Conservation (phyloP, 345 rosid genomes). For the Diplotaxis tenuifolia region DNA sequence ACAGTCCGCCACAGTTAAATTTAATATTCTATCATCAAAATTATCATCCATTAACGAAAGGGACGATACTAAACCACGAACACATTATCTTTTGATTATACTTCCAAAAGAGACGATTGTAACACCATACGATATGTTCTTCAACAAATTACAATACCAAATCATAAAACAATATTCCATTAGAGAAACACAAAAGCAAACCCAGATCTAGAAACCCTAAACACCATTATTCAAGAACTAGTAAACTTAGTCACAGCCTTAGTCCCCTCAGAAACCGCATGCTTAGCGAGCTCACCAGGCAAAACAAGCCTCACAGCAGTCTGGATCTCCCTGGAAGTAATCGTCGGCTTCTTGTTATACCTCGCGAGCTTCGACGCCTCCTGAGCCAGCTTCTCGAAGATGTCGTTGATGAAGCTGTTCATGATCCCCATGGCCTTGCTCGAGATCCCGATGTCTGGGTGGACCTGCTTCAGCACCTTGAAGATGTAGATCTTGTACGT, state of each 20-base stretch:
- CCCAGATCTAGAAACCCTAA: background rate
- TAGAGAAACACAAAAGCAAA: too few relatives aligned
- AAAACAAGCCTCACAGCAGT: constrained; percentile 71
- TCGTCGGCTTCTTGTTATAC: constrained; percentile 79
- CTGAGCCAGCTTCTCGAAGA: constrained; percentile 70
- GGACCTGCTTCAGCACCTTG: constrained; percentile 61
- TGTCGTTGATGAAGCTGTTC: constrained; percentile 72
- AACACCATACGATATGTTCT: too few relatives aligned
- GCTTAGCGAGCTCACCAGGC: constrained; percentile 75
- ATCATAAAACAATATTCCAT: too few relatives aligned
- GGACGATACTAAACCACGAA: too few relatives aligned
- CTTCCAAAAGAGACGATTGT: too few relatives aligned
- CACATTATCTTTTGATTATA: too few relatives aligned
- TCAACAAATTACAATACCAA: too few relatives aligned
- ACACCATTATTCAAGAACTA: constrained; percentile 42
- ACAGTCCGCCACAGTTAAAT: too few relatives aligned
- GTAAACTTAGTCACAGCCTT: constrained; percentile 81
- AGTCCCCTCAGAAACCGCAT: constrained; percentile 79
- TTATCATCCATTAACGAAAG: too few relatives aligned
- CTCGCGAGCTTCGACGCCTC: constrained; percentile 71
- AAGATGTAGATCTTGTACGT: constrained; percentile 86
- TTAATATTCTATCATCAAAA: too few relatives aligned
- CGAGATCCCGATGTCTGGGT: constrained; percentile 57
- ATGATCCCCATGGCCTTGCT: constrained; percentile 76
- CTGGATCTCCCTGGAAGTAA: constrained; percentile 73